These are phyloP conservation scores for Arabis alpina DNA, from an alignment of 345 rosid species.

Conservation along the genomic window DNA sequence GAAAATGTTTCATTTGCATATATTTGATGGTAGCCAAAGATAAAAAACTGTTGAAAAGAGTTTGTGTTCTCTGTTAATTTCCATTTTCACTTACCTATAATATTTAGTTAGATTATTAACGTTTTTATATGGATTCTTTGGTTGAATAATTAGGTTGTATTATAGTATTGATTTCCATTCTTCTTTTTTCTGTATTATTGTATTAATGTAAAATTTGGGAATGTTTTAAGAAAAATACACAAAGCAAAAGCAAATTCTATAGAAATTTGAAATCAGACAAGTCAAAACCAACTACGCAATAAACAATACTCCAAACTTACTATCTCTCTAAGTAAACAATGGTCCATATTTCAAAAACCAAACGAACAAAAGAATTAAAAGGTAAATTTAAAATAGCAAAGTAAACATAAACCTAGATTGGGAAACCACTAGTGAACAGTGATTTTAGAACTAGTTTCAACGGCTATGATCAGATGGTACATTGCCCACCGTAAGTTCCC, in stretches of 20 bases:
- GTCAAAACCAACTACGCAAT: constrained; percentile 5
- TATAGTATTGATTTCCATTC: no score
- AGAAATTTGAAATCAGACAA: background rate
- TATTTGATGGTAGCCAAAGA: no score
- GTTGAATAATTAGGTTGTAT: no score
- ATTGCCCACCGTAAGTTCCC: constrained; percentile 28
- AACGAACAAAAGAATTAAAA: constrained; percentile 10
- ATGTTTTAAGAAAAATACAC: background rate
- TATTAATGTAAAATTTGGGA: background rate
- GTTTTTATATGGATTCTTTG: no score
- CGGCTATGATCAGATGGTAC: constrained; percentile 35
- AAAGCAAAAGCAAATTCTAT: background rate
- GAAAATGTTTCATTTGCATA: no score
- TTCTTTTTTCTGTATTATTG: no score
- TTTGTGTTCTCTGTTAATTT: no score
- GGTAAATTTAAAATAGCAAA: background rate
- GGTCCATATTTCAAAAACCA: background rate
- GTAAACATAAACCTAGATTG: constrained; percentile 20
- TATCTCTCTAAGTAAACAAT: background rate
- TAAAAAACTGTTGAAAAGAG: no score
- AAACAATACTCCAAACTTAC: background rate
- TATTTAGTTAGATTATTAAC: no score
- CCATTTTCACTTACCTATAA: no score
- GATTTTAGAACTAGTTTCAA: constrained; percentile 26
- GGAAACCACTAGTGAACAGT: constrained; percentile 28